Percentiles rank a stretch among this genome's conserved stretches.
Evolutionary conservation across 2,329 filamentous ascomycete genomes (phyloP).

Genomic region (Fusarium mangiferae): DNA sequence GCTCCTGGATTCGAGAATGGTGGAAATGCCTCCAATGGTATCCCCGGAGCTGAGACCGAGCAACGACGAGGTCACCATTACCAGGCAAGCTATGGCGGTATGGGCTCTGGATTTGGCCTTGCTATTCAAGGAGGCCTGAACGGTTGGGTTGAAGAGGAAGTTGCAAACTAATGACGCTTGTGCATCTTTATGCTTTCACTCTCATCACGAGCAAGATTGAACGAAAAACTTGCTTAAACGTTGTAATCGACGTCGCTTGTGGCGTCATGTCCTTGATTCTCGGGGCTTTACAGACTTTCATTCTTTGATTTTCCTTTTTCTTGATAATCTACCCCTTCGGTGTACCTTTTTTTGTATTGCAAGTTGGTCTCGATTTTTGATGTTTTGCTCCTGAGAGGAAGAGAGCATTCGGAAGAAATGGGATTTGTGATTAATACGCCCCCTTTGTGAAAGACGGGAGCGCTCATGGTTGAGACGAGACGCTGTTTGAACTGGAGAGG

Average conservation of each 20-base stretch:
- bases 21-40: constrained; percentile 61
- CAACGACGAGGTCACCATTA: constrained; percentile 72
- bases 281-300: constrained; percentile 41
- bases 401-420: constrained; percentile 19
- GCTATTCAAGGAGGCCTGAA: constrained; percentile 72
- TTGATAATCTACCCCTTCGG: constrained; percentile 48
- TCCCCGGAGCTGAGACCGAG: constrained; percentile 60
- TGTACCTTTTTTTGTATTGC: constrained; percentile 44
- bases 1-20: constrained; percentile 72
- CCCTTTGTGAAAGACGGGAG: constrained; percentile 23
- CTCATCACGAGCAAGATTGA: constrained; percentile 37
- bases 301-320: constrained; percentile 45
- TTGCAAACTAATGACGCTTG: constrained; percentile 61
- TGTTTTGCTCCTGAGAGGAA: constrained; percentile 27
- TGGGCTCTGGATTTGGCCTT: constrained; percentile 68
- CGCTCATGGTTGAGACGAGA: constrained; percentile 38
- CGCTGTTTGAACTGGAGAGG: constrained; percentile 20
- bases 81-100: constrained; percentile 70
- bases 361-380: constrained; percentile 35
- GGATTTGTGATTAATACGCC: constrained; percentile 37
- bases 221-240: constrained; percentile 53
- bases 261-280: constrained; percentile 41
- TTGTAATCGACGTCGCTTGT: constrained; percentile 54
- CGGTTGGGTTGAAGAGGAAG: constrained; percentile 75
- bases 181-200: constrained; percentile 41